Percentiles rank a stretch among this genome's conserved stretches.
Evolutionary conservation across 306 rosid species (phyloP).

Genomic region (Nissolia schottii): DNA sequence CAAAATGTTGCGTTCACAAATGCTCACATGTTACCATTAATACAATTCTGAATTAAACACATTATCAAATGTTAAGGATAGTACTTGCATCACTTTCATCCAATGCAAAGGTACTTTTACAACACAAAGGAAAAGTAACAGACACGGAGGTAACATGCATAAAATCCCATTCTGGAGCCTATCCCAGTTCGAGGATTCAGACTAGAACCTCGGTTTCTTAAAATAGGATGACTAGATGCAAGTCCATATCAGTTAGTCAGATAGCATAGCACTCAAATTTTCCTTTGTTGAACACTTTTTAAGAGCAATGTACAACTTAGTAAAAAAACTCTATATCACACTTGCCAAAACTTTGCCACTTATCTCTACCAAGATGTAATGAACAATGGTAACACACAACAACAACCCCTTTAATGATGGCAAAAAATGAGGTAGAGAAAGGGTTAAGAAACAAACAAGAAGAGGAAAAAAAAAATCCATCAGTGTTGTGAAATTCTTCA

Average conservation of each 20-base stretch:
- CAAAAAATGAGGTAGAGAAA: neutral
- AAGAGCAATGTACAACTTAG: neutral
- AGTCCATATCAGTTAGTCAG: neutral
- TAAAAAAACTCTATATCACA: neutral
- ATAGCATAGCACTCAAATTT: neutral
- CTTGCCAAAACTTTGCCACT: neutral
- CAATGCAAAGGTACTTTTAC: neutral
- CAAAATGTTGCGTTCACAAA: neutral
- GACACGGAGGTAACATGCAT: neutral
- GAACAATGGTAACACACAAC: neutral
- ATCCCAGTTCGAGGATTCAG: neutral
- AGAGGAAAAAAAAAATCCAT: neutral
- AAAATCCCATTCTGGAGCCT: neutral
- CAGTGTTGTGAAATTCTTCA: neutral
- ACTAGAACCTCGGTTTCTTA: neutral
- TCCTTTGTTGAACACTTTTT: neutral
- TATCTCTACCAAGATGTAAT: neutral
- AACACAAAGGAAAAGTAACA: neutral
- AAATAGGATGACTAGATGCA: neutral
- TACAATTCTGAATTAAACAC: neutral
- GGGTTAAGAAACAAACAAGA: no score
- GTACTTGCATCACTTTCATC: conserved; percentile 8
- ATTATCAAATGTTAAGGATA: neutral
- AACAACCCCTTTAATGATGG: neutral
- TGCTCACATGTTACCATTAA: neutral